A percentile compares a stretch with the other conserved stretches of the same genome.
phyloP scores from a whole-genome alignment of 352 stramenopile genomes.

The Salisapilia sapeloensis region DNA sequence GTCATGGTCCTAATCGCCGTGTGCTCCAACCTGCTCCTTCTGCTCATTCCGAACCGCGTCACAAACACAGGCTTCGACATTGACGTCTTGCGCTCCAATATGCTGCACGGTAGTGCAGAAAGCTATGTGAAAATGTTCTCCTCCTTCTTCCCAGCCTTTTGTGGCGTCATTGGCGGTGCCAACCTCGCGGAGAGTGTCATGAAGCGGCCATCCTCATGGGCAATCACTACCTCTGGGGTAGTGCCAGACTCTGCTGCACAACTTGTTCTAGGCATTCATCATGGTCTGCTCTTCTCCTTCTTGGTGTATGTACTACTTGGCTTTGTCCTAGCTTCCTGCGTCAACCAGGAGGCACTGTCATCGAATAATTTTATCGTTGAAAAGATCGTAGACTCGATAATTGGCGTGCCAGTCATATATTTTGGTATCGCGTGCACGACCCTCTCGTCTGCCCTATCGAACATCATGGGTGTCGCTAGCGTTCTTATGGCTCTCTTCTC shows the following conservation, averaged over 20 bases:
- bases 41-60: constrained; percentile 8
- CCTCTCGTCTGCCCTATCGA: constrained; percentile 26
- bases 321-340: constrained; percentile 12
- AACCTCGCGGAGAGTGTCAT: constrained; percentile 16
- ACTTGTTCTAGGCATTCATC: constrained; percentile 23
- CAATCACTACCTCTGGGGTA: constrained; percentile 2
- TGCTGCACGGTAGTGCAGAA: constrained; percentile 2
- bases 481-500: constrained; percentile 4
- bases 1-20: constrained; percentile 15
- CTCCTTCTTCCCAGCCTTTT: constrained; percentile 25
- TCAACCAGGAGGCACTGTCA: constrained; percentile 11
- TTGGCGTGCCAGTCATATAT: constrained; percentile 22
- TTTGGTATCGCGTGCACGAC: constrained; percentile 19
- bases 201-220: constrained; percentile 3
- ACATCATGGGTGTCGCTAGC: constrained; percentile 13
- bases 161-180: constrained; percentile 14
- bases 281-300: constrained; percentile 17
- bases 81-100: constrained; percentile 11
- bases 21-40: constrained; percentile 13
- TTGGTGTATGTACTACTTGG: constrained; percentile 12
- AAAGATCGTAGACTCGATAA: constrained; percentile 20
- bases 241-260: constrained; percentile 3
- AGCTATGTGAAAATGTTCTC: constrained; percentile 15
- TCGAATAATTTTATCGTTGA: constrained; percentile 17
- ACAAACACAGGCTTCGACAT: constrained; percentile 13